Evolutionary conservation across 257 asterid genomes (phyloP), one percentile per base, ranked within the genome.

Genomic region (Solanum virginianum): DNA sequence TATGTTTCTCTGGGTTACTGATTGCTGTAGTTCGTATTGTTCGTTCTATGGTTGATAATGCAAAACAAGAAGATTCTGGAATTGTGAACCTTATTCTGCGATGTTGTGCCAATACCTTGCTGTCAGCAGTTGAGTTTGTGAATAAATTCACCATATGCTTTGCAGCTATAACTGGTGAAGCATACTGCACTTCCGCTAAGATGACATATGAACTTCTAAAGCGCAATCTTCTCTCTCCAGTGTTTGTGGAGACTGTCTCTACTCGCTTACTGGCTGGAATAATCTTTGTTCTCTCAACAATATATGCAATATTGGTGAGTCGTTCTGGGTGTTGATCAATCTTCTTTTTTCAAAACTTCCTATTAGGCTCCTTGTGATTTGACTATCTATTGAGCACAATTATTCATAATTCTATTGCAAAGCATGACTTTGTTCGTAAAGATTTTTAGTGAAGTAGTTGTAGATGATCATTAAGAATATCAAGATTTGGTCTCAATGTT

Each of bases 151-250:
- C 99, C 18, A 90, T 95, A 53, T 93, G 91, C 89, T 95, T 97
- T 87, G 97, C 96, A 0, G 99, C 99, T 83, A 92, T 97, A 86
- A 97, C 99, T 8, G 99, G 99, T 24, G 98, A 97, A 90, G 92
- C 98, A 43, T 97, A 97, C 91, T 95, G 98, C 91, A 90, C 90
- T 54, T 93, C 98, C 82, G 93, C 99, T 32, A 92, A 90, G 89
- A 92, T 97, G 98, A 94, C 97, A 13, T 97, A 93, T 41, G 98
- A 97, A 87, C 98, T 97, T 81, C 93, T 97, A 82, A 95, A 92
- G 86, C 97, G 98, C 68, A 97, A 97, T 91, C 99, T 97, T 87
- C 92, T 97, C 80, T 97, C 99, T 20, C 85, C 98, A 3, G 96
- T 96, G 55, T 86, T 94, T 36, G 99, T 97, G 86, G 99, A 97